Evolutionary conservation across 768 basidiomycete genomes (phyloP).

Genomic region (Dioszegia hungarica): DNA sequence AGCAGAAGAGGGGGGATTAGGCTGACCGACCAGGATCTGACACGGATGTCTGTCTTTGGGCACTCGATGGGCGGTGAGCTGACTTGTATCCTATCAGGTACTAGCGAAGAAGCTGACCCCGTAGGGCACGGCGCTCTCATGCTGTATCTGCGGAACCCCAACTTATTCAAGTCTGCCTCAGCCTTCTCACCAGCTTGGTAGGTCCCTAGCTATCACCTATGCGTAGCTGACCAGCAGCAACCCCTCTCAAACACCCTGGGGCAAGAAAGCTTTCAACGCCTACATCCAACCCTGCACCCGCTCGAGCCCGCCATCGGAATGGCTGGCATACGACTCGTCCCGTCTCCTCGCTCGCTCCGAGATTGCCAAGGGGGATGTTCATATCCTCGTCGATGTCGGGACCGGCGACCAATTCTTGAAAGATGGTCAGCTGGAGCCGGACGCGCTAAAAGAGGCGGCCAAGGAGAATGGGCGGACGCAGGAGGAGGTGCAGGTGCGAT

Average conservation of each 20-base stretch:
- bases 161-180: conserved; percentile 74
- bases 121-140: conserved; percentile 86
- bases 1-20: background rate
- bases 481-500: conserved; percentile 69
- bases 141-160: conserved; percentile 71
- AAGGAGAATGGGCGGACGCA: conserved; percentile 68
- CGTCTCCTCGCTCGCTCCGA: conserved; percentile 64
- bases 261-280: conserved; percentile 80
- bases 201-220: conserved; percentile 6
- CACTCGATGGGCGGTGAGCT: conserved; percentile 71
- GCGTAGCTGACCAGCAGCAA: conserved; percentile 53
- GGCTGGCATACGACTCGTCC: conserved; percentile 75
- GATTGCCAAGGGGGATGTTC: conserved; percentile 55
- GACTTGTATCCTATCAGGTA: too few relatives aligned
- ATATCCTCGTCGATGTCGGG: conserved; percentile 77
- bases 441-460: conserved; percentile 76
- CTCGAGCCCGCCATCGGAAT: conserved; percentile 63
- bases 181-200: conserved; percentile 60
- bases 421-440: conserved; percentile 81
- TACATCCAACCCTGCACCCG: conserved; percentile 53
- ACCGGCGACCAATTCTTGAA: conserved; percentile 71
- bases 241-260: conserved; percentile 83
- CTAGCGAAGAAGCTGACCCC: conserved; percentile 35
- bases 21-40: conserved; percentile 60
- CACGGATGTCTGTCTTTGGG: conserved; percentile 81